Evolutionary conservation across 768 basidiomycete genomes (phyloP).

Genomic region (Lactarius akahatsu): DNA sequence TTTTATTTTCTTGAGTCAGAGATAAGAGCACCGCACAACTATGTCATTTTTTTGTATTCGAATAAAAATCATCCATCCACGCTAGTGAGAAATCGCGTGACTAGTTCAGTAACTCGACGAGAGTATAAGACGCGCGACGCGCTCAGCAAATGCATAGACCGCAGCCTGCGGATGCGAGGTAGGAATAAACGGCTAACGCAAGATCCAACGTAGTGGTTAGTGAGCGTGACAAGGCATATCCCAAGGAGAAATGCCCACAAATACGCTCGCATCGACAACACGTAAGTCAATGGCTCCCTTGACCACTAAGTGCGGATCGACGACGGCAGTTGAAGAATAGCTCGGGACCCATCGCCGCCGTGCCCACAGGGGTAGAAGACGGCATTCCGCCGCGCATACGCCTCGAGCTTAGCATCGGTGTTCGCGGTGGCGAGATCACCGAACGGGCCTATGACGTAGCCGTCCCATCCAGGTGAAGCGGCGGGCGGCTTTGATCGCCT

Average conservation of each 20-base stretch:
- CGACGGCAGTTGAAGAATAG: constrained; percentile 22
- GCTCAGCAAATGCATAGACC: constrained; percentile 1
- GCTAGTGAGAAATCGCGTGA: background rate
- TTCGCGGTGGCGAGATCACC: constrained; percentile 18
- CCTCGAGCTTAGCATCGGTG: constrained; percentile 25
- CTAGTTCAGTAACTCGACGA: background rate
- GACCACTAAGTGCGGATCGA: constrained; percentile 36
- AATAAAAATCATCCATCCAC: background rate
- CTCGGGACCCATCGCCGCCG: constrained; percentile 27
- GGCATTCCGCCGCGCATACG: constrained; percentile 16
- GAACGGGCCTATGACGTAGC: constrained; percentile 18
- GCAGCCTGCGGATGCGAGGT: constrained; percentile 8
- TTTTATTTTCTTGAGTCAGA: background rate
- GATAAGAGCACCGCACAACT: background rate
- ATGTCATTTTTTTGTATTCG: background rate
- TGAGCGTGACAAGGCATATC: background rate
- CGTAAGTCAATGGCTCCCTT: constrained; percentile 41
- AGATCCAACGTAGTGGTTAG: background rate
- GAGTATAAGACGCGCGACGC: background rate
- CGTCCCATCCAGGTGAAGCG: constrained; percentile 24
- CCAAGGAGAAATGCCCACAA: constrained; percentile 21
- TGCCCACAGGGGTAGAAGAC: constrained; percentile 26
- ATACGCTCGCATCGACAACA: constrained; percentile 39
- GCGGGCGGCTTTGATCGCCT: constrained; percentile 1
- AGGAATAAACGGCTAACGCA: constrained; percentile 3